These are phyloP conservation scores for Phylloporus sp. DNA, from an alignment of 768 basidiomycete species.

Conservation along the genomic window DNA sequence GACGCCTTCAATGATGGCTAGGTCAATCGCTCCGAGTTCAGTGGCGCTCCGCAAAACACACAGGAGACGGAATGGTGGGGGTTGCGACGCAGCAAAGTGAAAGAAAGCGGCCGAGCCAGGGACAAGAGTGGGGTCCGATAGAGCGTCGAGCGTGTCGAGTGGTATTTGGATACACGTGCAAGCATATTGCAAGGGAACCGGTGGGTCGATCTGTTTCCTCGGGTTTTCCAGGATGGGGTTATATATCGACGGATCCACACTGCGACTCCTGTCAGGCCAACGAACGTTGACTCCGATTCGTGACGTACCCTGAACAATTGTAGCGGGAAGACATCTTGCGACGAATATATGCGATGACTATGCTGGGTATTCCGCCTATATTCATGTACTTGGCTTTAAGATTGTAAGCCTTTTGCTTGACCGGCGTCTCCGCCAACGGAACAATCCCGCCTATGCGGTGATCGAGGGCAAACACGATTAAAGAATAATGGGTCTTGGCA, in stretches of 20 bases:
- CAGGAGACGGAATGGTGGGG: constrained; percentile 39
- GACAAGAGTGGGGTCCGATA: constrained; percentile 38
- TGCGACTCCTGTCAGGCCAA: constrained; percentile 8
- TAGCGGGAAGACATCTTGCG: constrained; percentile 28
- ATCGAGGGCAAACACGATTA: constrained; percentile 55
- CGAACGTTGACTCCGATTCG: not conserved
- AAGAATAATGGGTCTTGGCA: constrained; percentile 40
- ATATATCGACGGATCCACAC: constrained; percentile 30
- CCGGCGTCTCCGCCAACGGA: constrained; percentile 47
- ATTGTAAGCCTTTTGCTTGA: constrained; percentile 48
- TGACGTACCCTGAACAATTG: constrained; percentile 15
- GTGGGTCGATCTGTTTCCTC: constrained; percentile 38
- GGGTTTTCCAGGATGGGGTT: constrained; percentile 31
- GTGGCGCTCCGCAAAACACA: constrained; percentile 34
- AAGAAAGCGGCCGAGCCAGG: constrained; percentile 38
- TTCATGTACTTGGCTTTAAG: constrained; percentile 59
- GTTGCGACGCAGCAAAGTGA: constrained; percentile 30
- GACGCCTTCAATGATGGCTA: constrained; percentile 40
- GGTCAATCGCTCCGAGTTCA: constrained; percentile 34
- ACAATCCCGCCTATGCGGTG: constrained; percentile 39
- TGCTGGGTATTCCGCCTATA: constrained; percentile 39
- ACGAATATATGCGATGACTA: constrained; percentile 52
- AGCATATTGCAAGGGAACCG: constrained; percentile 40
- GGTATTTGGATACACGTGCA: constrained; percentile 40
- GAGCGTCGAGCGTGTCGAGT: constrained; percentile 39